Evolutionary conservation across 2,329 filamentous ascomycete species (phyloP).

Genomic region (Trichoderma semiorbis): DNA sequence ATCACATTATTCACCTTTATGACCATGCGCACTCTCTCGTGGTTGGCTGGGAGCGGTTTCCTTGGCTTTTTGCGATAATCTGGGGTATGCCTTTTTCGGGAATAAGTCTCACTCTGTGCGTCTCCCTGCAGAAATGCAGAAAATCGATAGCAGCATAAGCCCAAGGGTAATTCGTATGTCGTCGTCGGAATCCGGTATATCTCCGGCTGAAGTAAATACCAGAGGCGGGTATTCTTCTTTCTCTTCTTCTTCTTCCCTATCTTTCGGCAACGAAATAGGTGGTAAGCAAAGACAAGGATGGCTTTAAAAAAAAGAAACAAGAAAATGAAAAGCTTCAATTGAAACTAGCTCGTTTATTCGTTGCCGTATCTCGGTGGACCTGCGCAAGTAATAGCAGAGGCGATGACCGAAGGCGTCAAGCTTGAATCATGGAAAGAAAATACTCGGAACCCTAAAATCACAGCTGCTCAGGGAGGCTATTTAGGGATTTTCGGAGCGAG

Average conservation of each 20-base stretch:
- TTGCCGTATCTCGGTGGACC: not conserved
- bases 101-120: not conserved
- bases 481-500: not conserved
- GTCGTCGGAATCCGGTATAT: not conserved
- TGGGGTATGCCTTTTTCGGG: constrained; percentile 3
- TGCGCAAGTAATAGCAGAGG: not conserved
- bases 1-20: constrained; percentile 1
- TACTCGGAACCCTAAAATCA: not conserved
- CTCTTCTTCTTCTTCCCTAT: not conserved
- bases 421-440: not conserved
- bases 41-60: not conserved
- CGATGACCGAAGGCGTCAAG: constrained; percentile 12
- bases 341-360: not conserved
- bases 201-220: not conserved
- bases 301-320: not conserved
- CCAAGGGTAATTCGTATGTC: not conserved
- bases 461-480: not conserved
- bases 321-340: not conserved
- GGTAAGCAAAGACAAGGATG: not conserved
- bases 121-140: not conserved
- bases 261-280: not conserved
- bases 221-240: not conserved
- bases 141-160: not conserved
- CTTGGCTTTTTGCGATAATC: not conserved
- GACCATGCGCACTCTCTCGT: not conserved